Conservation (phyloP, 2,329 filamentous ascomycete species). For the Lizonia empirigonia region DNA sequence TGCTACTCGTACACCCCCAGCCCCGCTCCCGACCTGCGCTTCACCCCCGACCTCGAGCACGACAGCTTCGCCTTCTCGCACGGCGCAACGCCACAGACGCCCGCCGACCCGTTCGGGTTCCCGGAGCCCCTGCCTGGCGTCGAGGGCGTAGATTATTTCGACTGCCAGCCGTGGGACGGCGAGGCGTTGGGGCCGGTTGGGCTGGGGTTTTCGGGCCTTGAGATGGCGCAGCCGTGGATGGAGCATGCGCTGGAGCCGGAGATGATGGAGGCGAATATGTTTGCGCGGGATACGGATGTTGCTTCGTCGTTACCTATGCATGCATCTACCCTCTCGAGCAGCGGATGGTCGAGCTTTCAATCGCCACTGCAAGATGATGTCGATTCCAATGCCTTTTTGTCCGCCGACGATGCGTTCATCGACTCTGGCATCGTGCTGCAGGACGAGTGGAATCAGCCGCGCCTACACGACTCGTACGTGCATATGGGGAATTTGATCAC, state of each 20-base stretch:
- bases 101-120: constrained; percentile 29
- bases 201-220: constrained; percentile 28
- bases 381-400: neutral
- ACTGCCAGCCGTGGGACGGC: constrained; percentile 31
- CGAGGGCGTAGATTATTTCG: constrained; percentile 31
- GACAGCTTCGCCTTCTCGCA: constrained; percentile 27
- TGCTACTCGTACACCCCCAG: constrained; percentile 33
- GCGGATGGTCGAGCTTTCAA: neutral
- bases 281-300: neutral
- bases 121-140: constrained; percentile 29
- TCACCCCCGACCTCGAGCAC: constrained; percentile 24
- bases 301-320: neutral
- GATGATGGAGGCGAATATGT: constrained; percentile 20
- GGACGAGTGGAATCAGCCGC: constrained; percentile 51
- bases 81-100: constrained; percentile 40
- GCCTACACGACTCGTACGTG: constrained; percentile 30
- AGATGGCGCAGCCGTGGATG: constrained; percentile 22
- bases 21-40: constrained; percentile 30
- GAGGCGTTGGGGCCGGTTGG: constrained; percentile 30
- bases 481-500: constrained; percentile 39
- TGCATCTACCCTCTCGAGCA: too few relatives aligned
- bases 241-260: constrained; percentile 22
- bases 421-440: constrained; percentile 43
- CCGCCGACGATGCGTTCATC: neutral
- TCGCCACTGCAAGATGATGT: neutral